Evolutionary conservation across 345 rosid species (phyloP).

Genomic region (Murraya koenigii): DNA sequence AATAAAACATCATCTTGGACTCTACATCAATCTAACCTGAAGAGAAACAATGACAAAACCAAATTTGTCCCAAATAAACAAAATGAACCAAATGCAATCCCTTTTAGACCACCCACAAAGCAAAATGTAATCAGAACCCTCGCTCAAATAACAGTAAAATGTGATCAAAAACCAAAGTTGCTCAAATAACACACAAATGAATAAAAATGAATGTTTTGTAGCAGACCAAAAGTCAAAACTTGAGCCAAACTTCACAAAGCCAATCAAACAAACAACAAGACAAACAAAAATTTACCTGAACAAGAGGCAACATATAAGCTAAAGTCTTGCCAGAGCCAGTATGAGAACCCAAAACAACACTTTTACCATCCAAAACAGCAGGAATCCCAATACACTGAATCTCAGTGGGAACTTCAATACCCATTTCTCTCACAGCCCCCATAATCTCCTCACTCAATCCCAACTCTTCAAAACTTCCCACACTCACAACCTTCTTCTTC

Average conservation of each 20-base stretch:
- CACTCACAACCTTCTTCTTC: slow-evolving; percentile 42
- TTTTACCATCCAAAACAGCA: slow-evolving; percentile 72
- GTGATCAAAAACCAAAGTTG: background rate
- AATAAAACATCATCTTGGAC: background rate
- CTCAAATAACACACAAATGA: background rate
- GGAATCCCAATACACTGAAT: slow-evolving; percentile 89
- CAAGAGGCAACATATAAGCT: slow-evolving; percentile 85
- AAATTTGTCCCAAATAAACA: background rate
- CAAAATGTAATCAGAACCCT: background rate
- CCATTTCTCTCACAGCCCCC: slow-evolving; percentile 77
- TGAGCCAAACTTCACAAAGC: background rate
- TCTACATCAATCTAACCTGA: background rate
- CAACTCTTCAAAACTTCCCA: slow-evolving; percentile 68
- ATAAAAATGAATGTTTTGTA: background rate
- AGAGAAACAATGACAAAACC: background rate
- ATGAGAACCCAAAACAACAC: slow-evolving; percentile 89
- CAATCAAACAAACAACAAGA: background rate
- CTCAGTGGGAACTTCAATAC: slow-evolving; percentile 85
- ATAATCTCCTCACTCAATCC: slow-evolving; percentile 78
- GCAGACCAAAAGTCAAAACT: background rate
- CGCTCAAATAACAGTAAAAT: background rate
- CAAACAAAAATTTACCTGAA: slow-evolving; percentile 53
- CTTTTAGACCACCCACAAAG: background rate
- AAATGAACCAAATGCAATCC: background rate
- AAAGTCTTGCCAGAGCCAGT: slow-evolving; percentile 97